Conservation (phyloP, 805 yeast species). For the Candida anglica region DNA sequence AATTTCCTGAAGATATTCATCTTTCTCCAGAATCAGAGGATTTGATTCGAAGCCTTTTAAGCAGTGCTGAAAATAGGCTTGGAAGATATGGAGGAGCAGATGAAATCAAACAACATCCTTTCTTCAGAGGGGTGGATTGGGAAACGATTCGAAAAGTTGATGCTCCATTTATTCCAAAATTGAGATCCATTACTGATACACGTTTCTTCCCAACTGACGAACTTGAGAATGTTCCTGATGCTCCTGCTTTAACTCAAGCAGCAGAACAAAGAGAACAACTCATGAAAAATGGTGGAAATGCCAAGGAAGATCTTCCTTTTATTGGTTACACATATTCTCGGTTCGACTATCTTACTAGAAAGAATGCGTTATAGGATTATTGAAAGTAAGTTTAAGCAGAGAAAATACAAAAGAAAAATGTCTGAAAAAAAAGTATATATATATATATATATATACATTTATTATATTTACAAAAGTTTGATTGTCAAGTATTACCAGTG, state of each 20-base stretch:
- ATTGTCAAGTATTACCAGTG: too few relatives aligned
- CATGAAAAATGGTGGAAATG: slow-evolving; percentile 41
- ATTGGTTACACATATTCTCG: slow-evolving; percentile 96
- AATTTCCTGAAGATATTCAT: slow-evolving; percentile 89
- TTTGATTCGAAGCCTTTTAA: slow-evolving; percentile 69
- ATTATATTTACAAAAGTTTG: neutral
- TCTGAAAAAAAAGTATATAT: neutral
- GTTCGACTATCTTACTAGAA: slow-evolving; percentile 85
- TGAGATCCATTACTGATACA: slow-evolving; percentile 91
- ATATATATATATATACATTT: too few relatives aligned
- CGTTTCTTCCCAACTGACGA: slow-evolving; percentile 98
- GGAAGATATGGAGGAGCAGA: slow-evolving; percentile 92
- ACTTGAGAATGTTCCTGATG: slow-evolving; percentile 89
- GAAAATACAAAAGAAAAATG: neutral
- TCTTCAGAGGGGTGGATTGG: slow-evolving; percentile 97
- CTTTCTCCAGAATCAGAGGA: slow-evolving; percentile 87
- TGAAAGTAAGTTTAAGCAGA: too few relatives aligned
- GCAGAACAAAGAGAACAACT: slow-evolving; percentile 59
- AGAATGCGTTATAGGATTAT: slow-evolving; percentile 45
- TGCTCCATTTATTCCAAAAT: slow-evolving; percentile 91
- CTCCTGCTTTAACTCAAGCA: slow-evolving; percentile 57
- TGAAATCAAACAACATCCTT: slow-evolving; percentile 86
- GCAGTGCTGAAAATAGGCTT: slow-evolving; percentile 72
- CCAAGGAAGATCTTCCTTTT: slow-evolving; percentile 89
- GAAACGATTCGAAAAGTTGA: slow-evolving; percentile 78